phyloP scores from a whole-genome alignment of 2,329 filamentous ascomycete species.

The Hypoxylon sp. region DNA sequence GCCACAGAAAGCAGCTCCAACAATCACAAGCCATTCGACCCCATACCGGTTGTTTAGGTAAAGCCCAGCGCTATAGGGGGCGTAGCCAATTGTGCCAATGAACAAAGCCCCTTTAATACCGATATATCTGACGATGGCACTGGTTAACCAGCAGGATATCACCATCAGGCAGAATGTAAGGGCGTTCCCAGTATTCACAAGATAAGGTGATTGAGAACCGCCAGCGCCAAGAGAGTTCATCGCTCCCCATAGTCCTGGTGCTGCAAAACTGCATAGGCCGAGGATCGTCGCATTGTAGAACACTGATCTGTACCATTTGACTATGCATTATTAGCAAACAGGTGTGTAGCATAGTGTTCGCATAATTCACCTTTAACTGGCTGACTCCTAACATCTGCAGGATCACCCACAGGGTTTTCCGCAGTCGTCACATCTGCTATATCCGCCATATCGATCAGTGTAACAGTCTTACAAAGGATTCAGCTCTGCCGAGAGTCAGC shows the following conservation, averaged over 20 bases:
- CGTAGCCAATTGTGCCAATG: conserved; percentile 79
- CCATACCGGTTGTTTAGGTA: conserved; percentile 80
- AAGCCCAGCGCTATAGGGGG: conserved; percentile 77
- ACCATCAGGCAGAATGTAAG: conserved; percentile 81
- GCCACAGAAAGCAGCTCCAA: conserved; percentile 77
- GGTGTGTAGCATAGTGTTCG: background rate
- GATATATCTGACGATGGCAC: conserved; percentile 73
- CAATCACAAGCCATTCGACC: conserved; percentile 75
- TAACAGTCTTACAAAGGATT: background rate
- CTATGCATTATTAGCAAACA: conserved; percentile 51
- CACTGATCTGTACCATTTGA: conserved; percentile 78
- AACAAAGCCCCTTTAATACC: conserved; percentile 79
- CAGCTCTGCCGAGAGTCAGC: background rate
- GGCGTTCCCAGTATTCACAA: conserved; percentile 79
- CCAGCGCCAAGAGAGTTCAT: conserved; percentile 82
- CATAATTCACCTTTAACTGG: conserved; percentile 24
- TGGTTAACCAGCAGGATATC: conserved; percentile 75
- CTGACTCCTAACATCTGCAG: background rate
- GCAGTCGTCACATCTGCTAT: conserved; percentile 12
- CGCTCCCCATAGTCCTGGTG: conserved; percentile 78
- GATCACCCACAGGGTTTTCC: too few species aligned
- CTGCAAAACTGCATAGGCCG: conserved; percentile 77
- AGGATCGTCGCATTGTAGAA: conserved; percentile 80
- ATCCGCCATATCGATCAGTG: conserved; percentile 19
- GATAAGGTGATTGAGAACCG: conserved; percentile 72